A percentile compares a stretch with the other conserved stretches of the same genome.
Conservation (phyloP, 345 rosid genomes). For the Citrus mangshanensis region DNA sequence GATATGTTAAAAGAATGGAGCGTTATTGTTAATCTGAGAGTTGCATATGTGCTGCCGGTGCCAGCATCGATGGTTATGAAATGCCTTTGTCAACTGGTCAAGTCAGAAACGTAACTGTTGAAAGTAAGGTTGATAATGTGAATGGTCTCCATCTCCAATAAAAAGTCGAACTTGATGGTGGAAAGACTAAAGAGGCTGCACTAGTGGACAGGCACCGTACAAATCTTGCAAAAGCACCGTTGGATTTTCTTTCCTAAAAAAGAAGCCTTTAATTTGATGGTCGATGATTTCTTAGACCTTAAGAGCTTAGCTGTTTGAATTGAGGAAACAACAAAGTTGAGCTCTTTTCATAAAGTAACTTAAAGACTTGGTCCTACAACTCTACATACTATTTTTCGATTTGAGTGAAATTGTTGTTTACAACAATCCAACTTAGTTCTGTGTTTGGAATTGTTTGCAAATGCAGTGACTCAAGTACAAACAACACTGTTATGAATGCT, state of each 20-base stretch:
- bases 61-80: slow-evolving; percentile 3
- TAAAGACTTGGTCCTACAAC: neutral
- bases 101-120: slow-evolving; percentile 1
- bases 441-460: neutral
- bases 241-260: neutral
- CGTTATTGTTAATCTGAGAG: neutral
- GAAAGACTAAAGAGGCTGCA: neutral
- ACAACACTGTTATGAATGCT: neutral
- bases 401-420: no score
- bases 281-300: neutral
- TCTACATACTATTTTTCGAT: no score
- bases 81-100: neutral
- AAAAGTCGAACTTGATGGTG: slow-evolving; percentile 9
- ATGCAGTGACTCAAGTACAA: neutral
- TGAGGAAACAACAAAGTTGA: neutral
- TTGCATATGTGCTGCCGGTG: neutral
- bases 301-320: neutral
- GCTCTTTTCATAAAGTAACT: neutral
- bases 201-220: neutral
- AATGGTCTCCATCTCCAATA: slow-evolving; percentile 2
- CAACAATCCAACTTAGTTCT: neutral
- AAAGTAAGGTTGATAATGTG: neutral
- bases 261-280: neutral
- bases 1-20: no score
- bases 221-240: neutral